Base-by-base conservation (phyloP, 495 filamentous ascomycete species). In the Trypethelium eluteriae region DNA sequence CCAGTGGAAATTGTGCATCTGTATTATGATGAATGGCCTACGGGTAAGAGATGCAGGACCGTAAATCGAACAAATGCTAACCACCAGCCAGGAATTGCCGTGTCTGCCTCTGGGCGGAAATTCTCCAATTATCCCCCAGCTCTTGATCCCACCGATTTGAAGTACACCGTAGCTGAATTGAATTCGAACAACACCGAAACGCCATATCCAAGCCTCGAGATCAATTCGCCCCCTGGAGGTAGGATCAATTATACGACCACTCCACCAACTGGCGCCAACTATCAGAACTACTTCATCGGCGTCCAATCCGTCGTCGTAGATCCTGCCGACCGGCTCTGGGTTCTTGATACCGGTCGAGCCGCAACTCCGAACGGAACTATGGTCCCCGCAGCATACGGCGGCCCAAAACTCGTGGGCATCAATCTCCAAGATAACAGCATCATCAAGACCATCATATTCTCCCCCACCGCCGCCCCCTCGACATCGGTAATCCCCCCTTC, bases 121-220 rank as follows among this genome's bases (percentile, higher is more conserved):
- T 80, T 82, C 70, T 78, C 78, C 56, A 80, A 78, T 63, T 82
- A 81, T 62, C 78, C 80, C n/a, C 74, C 74, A 6, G 76, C 71
- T 18, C 71, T 81, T 16, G 76, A 81, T 68, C 64, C 70, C 0
- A 77, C 74, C 63, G 77, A 81, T 67, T 73, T 69, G 14, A 71
- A 73, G 44, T 81, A 78, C 61, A 78, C 75, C n/a, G 76, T 81
- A n/a, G 79, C 75, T 14, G 80, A 82, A 69, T 71, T 81, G 25
- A 75, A 70, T 3, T 71, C 69, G 14, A 73, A 78, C 53, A 74
- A 64, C 39, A 76, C 72, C 12, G 80, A 81, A 68, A 67, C 64
- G 10, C 71, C 80, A 1, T 82, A 77, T 67, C 80, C 79, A 16
- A 75, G 57, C 49, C 65, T 68, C 6, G 75, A 75, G 61, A 76